Evolutionary conservation across 2,329 filamentous ascomycete genomes (phyloP).

Genomic region (Botrytis elliptica): DNA sequence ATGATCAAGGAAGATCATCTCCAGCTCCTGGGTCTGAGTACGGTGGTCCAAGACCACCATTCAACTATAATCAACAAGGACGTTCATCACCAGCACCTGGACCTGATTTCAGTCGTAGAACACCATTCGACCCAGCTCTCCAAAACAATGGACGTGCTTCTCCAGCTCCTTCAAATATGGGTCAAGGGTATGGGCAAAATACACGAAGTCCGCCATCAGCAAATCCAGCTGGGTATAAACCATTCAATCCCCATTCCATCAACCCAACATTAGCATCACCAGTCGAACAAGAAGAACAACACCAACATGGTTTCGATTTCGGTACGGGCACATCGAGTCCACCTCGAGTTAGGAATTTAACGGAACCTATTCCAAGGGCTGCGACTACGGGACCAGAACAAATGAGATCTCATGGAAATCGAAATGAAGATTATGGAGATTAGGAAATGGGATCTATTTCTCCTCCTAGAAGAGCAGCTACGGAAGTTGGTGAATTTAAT

Average conservation of each 20-base stretch:
- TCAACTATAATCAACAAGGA: conserved; percentile 7
- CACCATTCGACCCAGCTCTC: conserved; percentile 12
- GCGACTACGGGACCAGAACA: neutral
- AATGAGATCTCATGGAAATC: neutral
- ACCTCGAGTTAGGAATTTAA: neutral
- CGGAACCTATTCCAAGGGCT: conserved; percentile 13
- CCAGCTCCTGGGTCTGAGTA: neutral
- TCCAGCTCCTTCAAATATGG: neutral
- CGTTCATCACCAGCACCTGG: neutral
- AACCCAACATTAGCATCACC: neutral
- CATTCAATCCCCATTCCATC: neutral
- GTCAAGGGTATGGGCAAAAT: conserved; percentile 3
- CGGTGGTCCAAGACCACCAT: neutral
- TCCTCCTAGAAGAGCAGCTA: conserved; percentile 5
- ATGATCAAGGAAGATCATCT: conserved; percentile 1
- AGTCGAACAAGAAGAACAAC: neutral
- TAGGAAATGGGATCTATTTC: conserved; percentile 1
- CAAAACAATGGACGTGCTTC: conserved; percentile 1
- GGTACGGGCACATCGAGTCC: neutral
- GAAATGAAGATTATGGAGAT: conserved; percentile 12
- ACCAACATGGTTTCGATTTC: neutral
- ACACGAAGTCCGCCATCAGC: neutral
- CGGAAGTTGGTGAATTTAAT: conserved; percentile 7
- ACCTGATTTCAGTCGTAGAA: neutral
- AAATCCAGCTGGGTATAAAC: neutral